Evolutionary conservation across 257 asterid genomes (phyloP).

Genomic region (Nicotiana sylvestris): DNA sequence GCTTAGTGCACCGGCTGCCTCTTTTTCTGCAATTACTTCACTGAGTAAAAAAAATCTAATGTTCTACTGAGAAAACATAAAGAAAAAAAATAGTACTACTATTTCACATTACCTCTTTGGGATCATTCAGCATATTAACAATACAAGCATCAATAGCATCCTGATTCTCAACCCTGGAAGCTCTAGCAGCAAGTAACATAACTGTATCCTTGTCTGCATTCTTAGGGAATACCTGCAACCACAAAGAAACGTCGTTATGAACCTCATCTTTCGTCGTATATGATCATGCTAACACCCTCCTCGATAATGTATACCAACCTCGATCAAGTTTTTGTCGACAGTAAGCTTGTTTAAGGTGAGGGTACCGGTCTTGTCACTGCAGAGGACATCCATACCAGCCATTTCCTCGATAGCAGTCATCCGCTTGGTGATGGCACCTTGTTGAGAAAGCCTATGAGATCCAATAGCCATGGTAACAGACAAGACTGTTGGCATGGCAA

Average conservation of each 20-base stretch:
- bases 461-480: conserved; percentile 93
- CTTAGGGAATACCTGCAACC: conserved; percentile 34
- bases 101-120: conserved; percentile 36
- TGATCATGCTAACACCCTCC: no score
- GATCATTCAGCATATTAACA: conserved; percentile 54
- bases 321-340: conserved; percentile 56
- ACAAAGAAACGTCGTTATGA: neutral
- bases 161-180: conserved; percentile 73
- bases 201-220: conserved; percentile 40
- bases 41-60: neutral
- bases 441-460: conserved; percentile 74
- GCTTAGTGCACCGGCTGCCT: no score
- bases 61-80: neutral
- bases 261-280: no score
- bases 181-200: conserved; percentile 51
- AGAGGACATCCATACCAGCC: conserved; percentile 93
- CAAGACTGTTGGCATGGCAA: conserved; percentile 87
- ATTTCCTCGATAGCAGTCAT: conserved; percentile 92
- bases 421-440: conserved; percentile 87
- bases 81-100: neutral
- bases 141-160: conserved; percentile 79
- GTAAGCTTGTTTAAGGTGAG: conserved; percentile 76
- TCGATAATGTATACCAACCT: conserved; percentile 27
- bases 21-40: no score
- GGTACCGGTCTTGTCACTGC: conserved; percentile 91